A percentile compares a stretch with the other conserved stretches of the same genome.
Evolutionary conservation across 179 eudicot species (phyloP).

Genomic region (Amaranthus tricolor): DNA sequence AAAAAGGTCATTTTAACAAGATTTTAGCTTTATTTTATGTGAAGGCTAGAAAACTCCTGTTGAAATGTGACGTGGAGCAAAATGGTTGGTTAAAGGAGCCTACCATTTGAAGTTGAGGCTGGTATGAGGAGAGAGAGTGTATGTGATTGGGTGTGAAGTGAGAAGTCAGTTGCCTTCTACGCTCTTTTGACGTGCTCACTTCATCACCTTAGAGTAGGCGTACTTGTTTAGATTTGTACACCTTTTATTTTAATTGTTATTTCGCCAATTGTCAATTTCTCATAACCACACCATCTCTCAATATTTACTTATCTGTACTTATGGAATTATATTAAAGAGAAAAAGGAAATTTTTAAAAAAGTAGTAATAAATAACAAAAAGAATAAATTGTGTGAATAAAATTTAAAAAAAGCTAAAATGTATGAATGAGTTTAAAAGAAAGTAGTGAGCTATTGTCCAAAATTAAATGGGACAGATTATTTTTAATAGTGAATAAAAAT

Average conservation of each 20-base stretch:
- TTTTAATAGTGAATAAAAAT: too few species aligned
- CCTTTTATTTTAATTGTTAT: neutral
- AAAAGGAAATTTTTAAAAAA: too few species aligned
- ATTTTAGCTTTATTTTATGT: neutral
- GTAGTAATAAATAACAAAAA: too few species aligned
- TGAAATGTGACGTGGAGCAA: conserved; percentile 19
- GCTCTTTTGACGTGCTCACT: conserved; percentile 25
- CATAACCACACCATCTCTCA: neutral
- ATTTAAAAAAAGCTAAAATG: too few species aligned
- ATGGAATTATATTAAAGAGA: too few species aligned
- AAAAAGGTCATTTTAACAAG: neutral
- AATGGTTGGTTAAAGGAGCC: conserved; percentile 9
- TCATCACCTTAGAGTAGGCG: conserved; percentile 12
- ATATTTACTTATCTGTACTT: neutral
- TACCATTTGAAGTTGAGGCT: neutral
- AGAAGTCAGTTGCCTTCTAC: conserved; percentile 17
- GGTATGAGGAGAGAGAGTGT: conserved; percentile 5
- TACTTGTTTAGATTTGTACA: neutral
- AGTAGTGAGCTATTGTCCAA: too few species aligned
- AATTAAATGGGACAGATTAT: too few species aligned
- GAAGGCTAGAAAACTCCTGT: conserved; percentile 9
- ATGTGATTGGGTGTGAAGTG: conserved; percentile 30
- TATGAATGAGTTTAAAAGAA: too few species aligned
- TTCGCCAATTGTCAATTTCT: neutral
- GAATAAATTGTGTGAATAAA: too few species aligned